phyloP scores from a whole-genome alignment of 2,329 filamentous ascomycete species.

The Pseudonectria buxi region DNA sequence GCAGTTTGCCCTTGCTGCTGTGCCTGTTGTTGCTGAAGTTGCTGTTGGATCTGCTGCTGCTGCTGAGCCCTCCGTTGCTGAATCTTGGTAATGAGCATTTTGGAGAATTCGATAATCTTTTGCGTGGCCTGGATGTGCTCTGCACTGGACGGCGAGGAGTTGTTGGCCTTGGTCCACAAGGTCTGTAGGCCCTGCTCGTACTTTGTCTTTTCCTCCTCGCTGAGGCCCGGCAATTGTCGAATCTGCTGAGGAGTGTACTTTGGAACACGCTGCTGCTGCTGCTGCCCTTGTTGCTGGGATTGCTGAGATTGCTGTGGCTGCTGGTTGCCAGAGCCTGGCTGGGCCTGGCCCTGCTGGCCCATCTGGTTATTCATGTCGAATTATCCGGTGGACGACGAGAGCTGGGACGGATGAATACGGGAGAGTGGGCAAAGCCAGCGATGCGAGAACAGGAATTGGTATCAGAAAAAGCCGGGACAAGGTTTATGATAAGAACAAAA shows the following conservation, averaged over 20 bases:
- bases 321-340: conserved; percentile 17
- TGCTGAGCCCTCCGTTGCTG: conserved; percentile 32
- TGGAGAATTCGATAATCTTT: conserved; percentile 56
- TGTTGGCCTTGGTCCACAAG: conserved; percentile 49
- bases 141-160: conserved; percentile 37
- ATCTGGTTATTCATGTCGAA: conserved; percentile 20
- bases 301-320: conserved; percentile 13
- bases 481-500: too few relatives aligned
- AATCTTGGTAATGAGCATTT: conserved; percentile 48
- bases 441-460: too few relatives aligned
- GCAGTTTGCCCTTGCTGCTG: conserved; percentile 17
- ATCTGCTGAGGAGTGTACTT: conserved; percentile 49
- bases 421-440: too few relatives aligned
- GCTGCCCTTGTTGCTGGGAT: conserved; percentile 13
- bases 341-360: conserved; percentile 19
- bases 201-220: conserved; percentile 48
- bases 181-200: conserved; percentile 50
- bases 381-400: neutral
- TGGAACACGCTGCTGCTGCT: conserved; percentile 23
- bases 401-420: neutral
- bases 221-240: conserved; percentile 42
- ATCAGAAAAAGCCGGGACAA: too few relatives aligned
- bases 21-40: conserved; percentile 22
- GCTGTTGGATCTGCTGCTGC: conserved; percentile 26
- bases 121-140: conserved; percentile 45